Conservation (phyloP, 2,329 filamentous ascomycete species). For the Gremmenia infestans region DNA sequence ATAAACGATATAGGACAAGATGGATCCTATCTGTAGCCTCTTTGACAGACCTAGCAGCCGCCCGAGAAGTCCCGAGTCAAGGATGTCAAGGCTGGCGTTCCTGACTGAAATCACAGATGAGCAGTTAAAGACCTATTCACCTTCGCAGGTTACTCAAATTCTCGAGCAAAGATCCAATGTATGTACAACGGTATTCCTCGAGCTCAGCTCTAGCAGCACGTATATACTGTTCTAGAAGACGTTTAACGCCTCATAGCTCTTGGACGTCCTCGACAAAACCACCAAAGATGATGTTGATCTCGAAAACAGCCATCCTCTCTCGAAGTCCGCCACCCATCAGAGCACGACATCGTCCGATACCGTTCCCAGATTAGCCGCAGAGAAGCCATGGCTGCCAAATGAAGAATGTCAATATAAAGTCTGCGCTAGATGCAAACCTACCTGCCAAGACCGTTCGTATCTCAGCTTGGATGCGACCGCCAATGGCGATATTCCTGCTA, state of each 20-base stretch:
- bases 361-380: neutral
- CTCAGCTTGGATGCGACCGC: slow-evolving; percentile 46
- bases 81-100: slow-evolving; percentile 19
- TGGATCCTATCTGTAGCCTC: slow-evolving; percentile 23
- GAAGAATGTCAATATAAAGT: slow-evolving; percentile 46
- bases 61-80: slow-evolving; percentile 21
- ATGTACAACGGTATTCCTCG: slow-evolving; percentile 16
- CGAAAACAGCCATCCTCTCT: neutral
- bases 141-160: slow-evolving; percentile 43
- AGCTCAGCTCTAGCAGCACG: slow-evolving; percentile 4
- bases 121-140: slow-evolving; percentile 41
- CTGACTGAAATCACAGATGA: slow-evolving; percentile 39
- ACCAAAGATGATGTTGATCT: neutral
- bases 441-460: slow-evolving; percentile 39
- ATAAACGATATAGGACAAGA: slow-evolving; percentile 10
- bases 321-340: neutral
- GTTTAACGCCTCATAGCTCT: neutral
- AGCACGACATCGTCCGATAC: neutral
- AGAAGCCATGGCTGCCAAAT: slow-evolving; percentile 36
- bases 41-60: slow-evolving; percentile 17
- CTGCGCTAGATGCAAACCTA: slow-evolving; percentile 46
- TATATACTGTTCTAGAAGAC: neutral
- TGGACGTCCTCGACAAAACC: slow-evolving; percentile 1
- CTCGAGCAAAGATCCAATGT: slow-evolving; percentile 48
- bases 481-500: slow-evolving; percentile 46